Evolutionary conservation across 2,329 filamentous ascomycete genomes (phyloP), one percentile per base, ranked within the genome.

Genomic region (Fusarium proliferatum): DNA sequence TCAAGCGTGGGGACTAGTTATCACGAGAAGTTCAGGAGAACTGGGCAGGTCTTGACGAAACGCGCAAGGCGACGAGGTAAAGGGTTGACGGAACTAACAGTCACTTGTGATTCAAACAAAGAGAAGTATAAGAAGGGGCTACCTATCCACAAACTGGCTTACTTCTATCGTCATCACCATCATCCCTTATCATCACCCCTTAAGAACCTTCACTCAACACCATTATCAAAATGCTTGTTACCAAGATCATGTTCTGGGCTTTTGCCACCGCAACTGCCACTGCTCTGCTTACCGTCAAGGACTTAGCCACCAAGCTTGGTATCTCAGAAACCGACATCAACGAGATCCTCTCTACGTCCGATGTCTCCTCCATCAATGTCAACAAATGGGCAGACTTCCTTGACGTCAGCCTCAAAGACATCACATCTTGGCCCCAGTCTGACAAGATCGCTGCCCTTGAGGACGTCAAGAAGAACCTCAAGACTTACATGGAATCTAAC

Each of bases 311-410:
- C 58, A 63, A 63, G 12, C n/a, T 66, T 8, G 49, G 63, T 21
- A 21, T 66, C 41, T 26, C 43, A 42, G 42, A 45, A 12, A 16
- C 41, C 17, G 30, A 63, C 23, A 34, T 66, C 19, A 34, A 57
- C 3, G 42, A 55, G 15, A 39, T 62, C 9, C 49, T 63, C 11
- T 66, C 51, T 17, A 17, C 49, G 6, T 33, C 51, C 26, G 58
- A 66, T 26, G 43, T 66, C 19, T 63, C 49, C 9, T 23, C 43
- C 33, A 45, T 66, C 51, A 26, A 63, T 4, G 28, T 62, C 59
- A 34, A 28, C 12, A 62, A 63, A 23, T 66, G 46, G 39, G 39
- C 63, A 10, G 61, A 66, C n/a, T 52, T 53, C 19, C 34, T 63
- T 30, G 33, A 57, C 2, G 23, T 56, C 9, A 33, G 52, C n/a